These are phyloP conservation scores for Cynara cardunculus DNA, from an alignment of 129 eudicot genomes.

Conservation along the genomic window DNA sequence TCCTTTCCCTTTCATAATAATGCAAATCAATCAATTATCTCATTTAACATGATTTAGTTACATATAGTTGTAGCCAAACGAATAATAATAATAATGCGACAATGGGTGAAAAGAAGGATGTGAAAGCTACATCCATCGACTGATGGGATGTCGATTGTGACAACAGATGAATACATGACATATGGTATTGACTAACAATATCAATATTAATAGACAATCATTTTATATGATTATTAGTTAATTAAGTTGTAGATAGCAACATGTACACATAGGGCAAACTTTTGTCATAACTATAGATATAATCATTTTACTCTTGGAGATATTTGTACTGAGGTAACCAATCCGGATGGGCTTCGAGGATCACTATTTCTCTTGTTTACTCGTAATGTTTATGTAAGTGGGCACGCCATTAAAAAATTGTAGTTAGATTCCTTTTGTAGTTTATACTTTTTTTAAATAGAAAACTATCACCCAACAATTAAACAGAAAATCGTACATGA, in stretches of 20 bases:
- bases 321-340: background rate
- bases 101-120: background rate
- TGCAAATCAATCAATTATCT: conserved; percentile 7
- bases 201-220: background rate
- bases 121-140: background rate
- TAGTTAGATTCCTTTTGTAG: background rate
- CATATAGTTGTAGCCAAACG: background rate
- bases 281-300: background rate
- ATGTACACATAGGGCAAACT: background rate
- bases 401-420: background rate
- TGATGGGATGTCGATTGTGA: background rate
- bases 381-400: background rate
- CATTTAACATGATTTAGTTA: background rate
- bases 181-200: background rate
- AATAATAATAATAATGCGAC: background rate
- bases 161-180: background rate
- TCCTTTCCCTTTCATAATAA: background rate
- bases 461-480: background rate
- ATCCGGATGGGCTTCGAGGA: background rate
- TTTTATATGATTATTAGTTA: background rate
- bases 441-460: background rate
- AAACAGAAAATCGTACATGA: background rate
- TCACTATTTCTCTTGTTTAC: background rate
- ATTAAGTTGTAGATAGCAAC: background rate
- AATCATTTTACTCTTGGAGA: background rate